A percentile compares a stretch with the other conserved stretches of the same genome.
Conservation (phyloP, 164 flowering plant species). For the Tetracentron sinense region DNA sequence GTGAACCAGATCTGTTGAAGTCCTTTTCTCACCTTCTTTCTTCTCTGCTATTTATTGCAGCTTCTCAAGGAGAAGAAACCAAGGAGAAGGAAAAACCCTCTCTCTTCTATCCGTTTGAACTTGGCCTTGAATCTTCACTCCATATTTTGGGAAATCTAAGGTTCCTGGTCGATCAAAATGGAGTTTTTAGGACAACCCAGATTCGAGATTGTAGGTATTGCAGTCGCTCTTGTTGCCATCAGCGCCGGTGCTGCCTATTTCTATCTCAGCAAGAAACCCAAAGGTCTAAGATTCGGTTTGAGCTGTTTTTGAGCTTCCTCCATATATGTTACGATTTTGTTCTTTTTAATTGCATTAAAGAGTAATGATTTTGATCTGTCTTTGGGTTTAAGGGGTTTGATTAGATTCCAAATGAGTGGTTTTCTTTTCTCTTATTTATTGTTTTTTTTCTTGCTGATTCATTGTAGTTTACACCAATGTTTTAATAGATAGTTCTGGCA, state of each 20-base stretch:
- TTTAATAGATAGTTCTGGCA: not conserved
- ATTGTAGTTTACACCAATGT: not conserved
- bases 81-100: not conserved
- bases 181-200: slow-evolving; percentile 42
- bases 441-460: not conserved
- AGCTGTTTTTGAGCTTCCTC: not conserved
- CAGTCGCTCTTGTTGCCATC: slow-evolving; percentile 64
- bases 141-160: not conserved
- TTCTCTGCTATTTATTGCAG: not conserved
- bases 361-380: no score
- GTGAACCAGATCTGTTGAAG: no score
- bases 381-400: no score
- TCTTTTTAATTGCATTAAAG: not conserved
- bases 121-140: not conserved
- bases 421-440: not conserved
- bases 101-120: no score
- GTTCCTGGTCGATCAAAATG: slow-evolving; percentile 26
- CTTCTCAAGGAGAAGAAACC: not conserved
- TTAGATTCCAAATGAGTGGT: no score
- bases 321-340: not conserved
- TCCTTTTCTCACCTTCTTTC: not conserved
- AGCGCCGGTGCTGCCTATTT: slow-evolving; percentile 47
- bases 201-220: slow-evolving; percentile 49
- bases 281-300: slow-evolving; percentile 31
- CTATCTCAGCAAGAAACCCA: slow-evolving; percentile 53